A percentile compares a stretch with the other conserved stretches of the same genome.
Conservation (phyloP, 2,329 filamentous ascomycete genomes). For the Aspergillus sp. region DNA sequence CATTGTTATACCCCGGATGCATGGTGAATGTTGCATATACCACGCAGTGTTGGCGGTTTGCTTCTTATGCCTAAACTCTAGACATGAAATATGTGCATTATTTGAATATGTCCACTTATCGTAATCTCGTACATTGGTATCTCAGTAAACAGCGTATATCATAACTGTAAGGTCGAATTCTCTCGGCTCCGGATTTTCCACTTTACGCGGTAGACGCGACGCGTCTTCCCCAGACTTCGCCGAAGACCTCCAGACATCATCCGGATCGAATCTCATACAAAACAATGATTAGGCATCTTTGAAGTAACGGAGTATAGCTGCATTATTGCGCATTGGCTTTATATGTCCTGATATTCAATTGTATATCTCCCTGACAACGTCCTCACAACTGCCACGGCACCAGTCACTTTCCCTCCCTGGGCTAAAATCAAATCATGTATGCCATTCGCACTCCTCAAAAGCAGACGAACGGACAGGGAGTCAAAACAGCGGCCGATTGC, state of each 20-base stretch:
- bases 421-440: slow-evolving; percentile 20
- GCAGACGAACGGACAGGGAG: slow-evolving; percentile 11
- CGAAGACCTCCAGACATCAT: background rate
- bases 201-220: slow-evolving; percentile 26
- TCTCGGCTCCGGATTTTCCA: slow-evolving; percentile 7
- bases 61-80: background rate
- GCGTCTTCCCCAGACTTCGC: slow-evolving; percentile 11
- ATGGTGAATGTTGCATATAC: background rate
- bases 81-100: background rate
- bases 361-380: background rate
- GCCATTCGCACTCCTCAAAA: slow-evolving; percentile 25
- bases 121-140: no score
- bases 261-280: no score
- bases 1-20: slow-evolving; percentile 10
- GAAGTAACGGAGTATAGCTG: background rate
- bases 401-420: background rate
- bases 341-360: background rate
- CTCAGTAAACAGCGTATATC: no score
- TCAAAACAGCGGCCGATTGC: slow-evolving; percentile 21
- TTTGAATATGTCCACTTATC: no score
- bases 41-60: slow-evolving; percentile 2
- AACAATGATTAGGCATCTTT: no score
- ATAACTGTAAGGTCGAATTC: background rate
- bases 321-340: no score
- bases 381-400: background rate